Evolutionary conservation across 495 filamentous ascomycete species (phyloP).

Genomic region (Penicillium egyptiacum): DNA sequence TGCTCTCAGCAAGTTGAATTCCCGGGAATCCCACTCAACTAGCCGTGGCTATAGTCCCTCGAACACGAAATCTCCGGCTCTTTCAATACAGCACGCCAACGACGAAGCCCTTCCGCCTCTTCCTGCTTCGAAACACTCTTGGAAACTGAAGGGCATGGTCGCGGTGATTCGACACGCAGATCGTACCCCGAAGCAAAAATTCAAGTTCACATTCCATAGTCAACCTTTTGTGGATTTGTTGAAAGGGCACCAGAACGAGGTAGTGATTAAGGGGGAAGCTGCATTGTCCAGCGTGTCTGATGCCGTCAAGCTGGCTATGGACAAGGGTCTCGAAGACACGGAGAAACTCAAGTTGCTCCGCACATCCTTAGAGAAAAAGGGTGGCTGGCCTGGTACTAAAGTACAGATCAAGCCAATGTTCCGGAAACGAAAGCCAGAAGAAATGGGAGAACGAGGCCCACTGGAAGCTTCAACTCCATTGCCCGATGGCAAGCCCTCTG

Average conservation of each 20-base stretch:
- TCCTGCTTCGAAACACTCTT: conserved; percentile 89
- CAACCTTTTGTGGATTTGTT: conserved; percentile 93
- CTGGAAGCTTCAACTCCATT: conserved; percentile 1
- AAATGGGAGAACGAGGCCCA: conserved; percentile 37
- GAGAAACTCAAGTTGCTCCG: conserved; percentile 80
- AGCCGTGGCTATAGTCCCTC: conserved; percentile 29
- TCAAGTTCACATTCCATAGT: conserved; percentile 98
- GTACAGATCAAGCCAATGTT: conserved; percentile 99
- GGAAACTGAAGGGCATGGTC: conserved; percentile 98
- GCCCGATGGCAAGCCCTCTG: neutral
- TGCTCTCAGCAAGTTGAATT: conserved; percentile 19
- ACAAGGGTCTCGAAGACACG: conserved; percentile 75
- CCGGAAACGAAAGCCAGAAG: conserved; percentile 69
- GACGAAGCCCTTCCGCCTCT: conserved; percentile 54
- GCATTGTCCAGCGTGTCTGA: conserved; percentile 86
- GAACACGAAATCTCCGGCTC: conserved; percentile 33
- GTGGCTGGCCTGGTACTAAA: conserved; percentile 91
- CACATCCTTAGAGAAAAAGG: conserved; percentile 86
- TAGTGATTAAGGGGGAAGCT: conserved; percentile 86
- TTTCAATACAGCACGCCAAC: conserved; percentile 31
- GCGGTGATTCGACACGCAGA: conserved; percentile 95
- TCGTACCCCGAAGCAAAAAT: conserved; percentile 97
- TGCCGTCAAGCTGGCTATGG: conserved; percentile 77
- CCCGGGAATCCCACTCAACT: conserved; percentile 29
- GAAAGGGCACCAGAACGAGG: conserved; percentile 93